A percentile compares a stretch with the other conserved stretches of the same genome.
Evolutionary conservation across 106 monocot species (phyloP).

Genomic region (Dendrobium catenatum): DNA sequence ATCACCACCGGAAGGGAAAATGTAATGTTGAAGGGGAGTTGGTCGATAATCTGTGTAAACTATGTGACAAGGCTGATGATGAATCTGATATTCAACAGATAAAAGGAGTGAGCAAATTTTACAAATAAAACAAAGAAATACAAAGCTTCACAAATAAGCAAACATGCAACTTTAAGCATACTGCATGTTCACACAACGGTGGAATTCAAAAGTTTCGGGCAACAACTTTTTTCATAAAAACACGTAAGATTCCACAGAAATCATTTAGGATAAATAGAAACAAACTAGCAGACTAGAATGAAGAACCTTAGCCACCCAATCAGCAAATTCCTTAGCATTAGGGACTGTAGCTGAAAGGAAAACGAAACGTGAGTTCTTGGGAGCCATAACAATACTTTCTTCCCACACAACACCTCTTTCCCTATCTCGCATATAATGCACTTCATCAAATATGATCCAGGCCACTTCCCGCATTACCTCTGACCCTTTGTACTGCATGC

Average conservation of each 20-base stretch:
- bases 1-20: conserved; percentile 91
- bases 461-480: conserved; percentile 91
- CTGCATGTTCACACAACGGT: not conserved
- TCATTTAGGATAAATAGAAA: not conserved
- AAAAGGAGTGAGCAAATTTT: not conserved
- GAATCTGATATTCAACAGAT: conserved; percentile 51
- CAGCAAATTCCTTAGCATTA: conserved; percentile 97
- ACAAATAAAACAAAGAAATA: not conserved
- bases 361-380: conserved; percentile 82
- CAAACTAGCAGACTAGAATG: not conserved
- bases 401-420: conserved; percentile 99
- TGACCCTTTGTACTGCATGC: conserved; percentile 97
- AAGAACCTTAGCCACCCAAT: conserved; percentile 94
- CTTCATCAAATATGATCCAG: conserved; percentile 98
- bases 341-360: conserved; percentile 98
- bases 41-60: conserved; percentile 98
- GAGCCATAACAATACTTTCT: conserved; percentile 98
- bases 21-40: conserved; percentile 91
- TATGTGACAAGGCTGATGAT: conserved; percentile 92
- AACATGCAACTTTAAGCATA: not conserved
- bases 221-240: not conserved
- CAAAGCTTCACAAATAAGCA: not conserved
- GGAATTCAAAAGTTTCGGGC: not conserved
- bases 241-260: not conserved
- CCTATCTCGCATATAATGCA: conserved; percentile 96